Evolutionary conservation across 495 filamentous ascomycete species (phyloP), one percentile per base, ranked within the genome.

Genomic region (Penicillium longicatenatum): DNA sequence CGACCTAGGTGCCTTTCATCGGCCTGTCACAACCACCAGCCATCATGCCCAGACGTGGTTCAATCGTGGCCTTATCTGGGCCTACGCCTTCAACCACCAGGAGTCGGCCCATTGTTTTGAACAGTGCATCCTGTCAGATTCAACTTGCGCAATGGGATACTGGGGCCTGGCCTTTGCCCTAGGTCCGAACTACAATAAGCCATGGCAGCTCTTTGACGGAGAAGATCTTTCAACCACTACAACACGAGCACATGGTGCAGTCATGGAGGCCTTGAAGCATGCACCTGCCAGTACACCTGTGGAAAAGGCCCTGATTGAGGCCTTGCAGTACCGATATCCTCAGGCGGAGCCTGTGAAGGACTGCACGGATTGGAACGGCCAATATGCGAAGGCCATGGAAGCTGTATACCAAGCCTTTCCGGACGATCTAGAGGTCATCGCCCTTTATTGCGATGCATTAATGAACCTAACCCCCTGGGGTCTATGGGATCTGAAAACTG

Each of bases 161-260:
- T 90, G 87, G 87, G 87, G 87, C 0, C 67, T 87, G 3, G 85
- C 88, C 0, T 89, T 83, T 60, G 65, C 82, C 2, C 63, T 87
- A 1, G 88, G 88, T 0, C 86, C 88, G 2, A 89, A 90, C 55
- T 90, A 89, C 69, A 89, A 90, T 62, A 89, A 89, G 64, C 84
- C 86, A 0, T 90, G 87, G 88, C 73, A 82, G 5, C 67, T 80
- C 24, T 89, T 89, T 57, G 87, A 88, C 54, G 69, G 75, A 6
- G 59, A 72, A n/a, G 87, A 90, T 45, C 66, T 85, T 4, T 63
- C 71, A 6, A 44, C 47, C 0, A 82, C 71, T 2, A 70, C 86
- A 22, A 68, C 64, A 2, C 67, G 75, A 30, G 79, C 82, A 2
- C 72, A 79, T 50, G 29, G 52, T 1, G 82, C 83, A 0, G 69